phyloP scores from a whole-genome alignment of 441 rosid genomes.

The Pelargonium myrrhifolium region DNA sequence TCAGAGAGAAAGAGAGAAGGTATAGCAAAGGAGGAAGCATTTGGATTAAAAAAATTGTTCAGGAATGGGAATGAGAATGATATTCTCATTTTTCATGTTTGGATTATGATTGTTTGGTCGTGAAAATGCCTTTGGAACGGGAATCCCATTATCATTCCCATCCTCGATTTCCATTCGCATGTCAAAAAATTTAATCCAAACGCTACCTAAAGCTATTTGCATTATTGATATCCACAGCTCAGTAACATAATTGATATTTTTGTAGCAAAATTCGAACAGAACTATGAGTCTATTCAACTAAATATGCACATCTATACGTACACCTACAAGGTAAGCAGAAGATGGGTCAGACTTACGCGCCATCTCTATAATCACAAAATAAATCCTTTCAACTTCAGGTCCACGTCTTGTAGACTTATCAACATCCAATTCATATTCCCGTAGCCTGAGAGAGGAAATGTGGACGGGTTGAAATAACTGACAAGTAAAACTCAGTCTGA shows the following conservation, averaged over 20 bases:
- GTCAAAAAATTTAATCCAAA: too few relatives aligned
- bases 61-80: too few relatives aligned
- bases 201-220: neutral
- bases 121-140: too few relatives aligned
- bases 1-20: too few relatives aligned
- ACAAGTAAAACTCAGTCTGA: neutral
- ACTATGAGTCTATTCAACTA: neutral
- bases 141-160: too few relatives aligned
- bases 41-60: too few relatives aligned
- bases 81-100: too few relatives aligned
- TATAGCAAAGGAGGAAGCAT: too few relatives aligned
- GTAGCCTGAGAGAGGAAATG: constrained; percentile 39
- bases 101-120: too few relatives aligned
- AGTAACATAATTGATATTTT: neutral
- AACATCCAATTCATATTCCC: constrained; percentile 69
- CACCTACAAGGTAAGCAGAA: neutral
- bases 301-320: neutral
- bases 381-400: constrained; percentile 67
- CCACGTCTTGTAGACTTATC: constrained; percentile 63
- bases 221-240: neutral
- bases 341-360: constrained; percentile 55
- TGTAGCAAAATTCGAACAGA: neutral
- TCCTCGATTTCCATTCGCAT: too few relatives aligned
- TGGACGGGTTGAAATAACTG: constrained; percentile 4
- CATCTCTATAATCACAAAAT: constrained; percentile 85